Percentiles rank a stretch among this genome's conserved stretches.
Conservation (phyloP, 805 yeast species). For the Pichia insulana region DNA sequence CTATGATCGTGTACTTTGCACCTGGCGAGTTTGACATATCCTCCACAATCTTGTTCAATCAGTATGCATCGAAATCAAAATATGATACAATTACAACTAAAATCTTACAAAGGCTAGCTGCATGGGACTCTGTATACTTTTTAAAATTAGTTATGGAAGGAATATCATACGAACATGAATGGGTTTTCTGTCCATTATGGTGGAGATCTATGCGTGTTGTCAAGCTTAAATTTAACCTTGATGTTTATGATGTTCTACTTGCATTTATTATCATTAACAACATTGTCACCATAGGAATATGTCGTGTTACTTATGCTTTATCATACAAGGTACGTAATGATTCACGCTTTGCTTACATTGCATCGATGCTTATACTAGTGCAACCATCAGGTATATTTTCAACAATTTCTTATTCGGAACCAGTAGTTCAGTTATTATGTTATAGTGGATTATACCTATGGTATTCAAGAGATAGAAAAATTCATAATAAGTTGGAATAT, state of each 20-base stretch:
- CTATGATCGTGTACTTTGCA: conserved; percentile 29
- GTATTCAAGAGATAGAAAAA: conserved; percentile 11
- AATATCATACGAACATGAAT: conserved; percentile 74
- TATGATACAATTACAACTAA: conserved; percentile 7
- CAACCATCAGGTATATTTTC: conserved; percentile 79
- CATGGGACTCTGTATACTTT: conserved; percentile 87
- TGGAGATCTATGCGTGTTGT: conserved; percentile 31
- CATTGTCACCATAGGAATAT: conserved; percentile 40
- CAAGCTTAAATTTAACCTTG: conserved; percentile 10
- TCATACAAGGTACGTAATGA: conserved; percentile 28
- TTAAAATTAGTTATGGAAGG: conserved; percentile 44
- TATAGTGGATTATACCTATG: conserved; percentile 49
- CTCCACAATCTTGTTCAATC: conserved; percentile 29
- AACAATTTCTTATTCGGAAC: conserved; percentile 69
- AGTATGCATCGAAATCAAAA: conserved; percentile 9
- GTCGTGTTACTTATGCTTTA: conserved; percentile 40
- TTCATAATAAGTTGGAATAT: conserved; percentile 18
- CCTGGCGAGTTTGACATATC: conserved; percentile 46
- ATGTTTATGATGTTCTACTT: conserved; percentile 37
- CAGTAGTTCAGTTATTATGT: conserved; percentile 52
- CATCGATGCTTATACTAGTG: conserved; percentile 38
- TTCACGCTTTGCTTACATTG: conserved; percentile 10
- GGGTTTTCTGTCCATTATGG: conserved; percentile 83
- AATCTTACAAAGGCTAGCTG: conserved; percentile 45
- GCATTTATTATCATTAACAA: conserved; percentile 45